phyloP scores from a whole-genome alignment of 2,329 filamentous ascomycete genomes.

The Ophiostoma pallidulum region DNA sequence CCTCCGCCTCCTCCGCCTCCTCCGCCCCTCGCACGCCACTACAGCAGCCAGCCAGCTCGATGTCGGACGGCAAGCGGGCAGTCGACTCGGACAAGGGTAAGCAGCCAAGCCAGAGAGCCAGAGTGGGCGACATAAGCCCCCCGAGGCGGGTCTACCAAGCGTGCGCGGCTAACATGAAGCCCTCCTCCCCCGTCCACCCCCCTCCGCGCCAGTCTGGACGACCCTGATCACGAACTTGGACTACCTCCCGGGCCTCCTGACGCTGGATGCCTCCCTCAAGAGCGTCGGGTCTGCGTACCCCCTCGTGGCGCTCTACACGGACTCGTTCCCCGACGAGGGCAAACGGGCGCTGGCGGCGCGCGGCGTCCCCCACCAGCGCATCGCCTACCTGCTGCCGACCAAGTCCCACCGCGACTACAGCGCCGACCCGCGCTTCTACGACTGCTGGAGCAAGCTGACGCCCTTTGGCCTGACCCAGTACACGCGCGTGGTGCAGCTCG shows the following conservation, averaged over 20 bases:
- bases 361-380: constrained; percentile 57
- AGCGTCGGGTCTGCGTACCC: constrained; percentile 59
- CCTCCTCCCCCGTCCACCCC: no score
- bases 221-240: constrained; percentile 75
- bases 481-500: constrained; percentile 70
- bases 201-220: constrained; percentile 60
- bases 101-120: no score
- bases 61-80: constrained; percentile 26
- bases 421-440: constrained; percentile 75
- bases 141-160: no score
- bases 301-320: constrained; percentile 74
- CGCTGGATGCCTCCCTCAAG: constrained; percentile 68
- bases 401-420: constrained; percentile 54
- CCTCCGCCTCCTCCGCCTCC: not conserved
- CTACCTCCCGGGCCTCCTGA: constrained; percentile 75
- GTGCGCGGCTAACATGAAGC: not conserved
- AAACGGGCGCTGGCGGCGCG: constrained; percentile 60
- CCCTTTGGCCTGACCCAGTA: constrained; percentile 71
- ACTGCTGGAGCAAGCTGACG: constrained; percentile 82
- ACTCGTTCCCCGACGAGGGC: constrained; percentile 59
- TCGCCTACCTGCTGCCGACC: constrained; percentile 64
- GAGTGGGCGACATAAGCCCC: not conserved
- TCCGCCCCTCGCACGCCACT: not conserved
- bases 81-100: constrained; percentile 25
- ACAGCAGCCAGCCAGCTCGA: constrained; percentile 7